Evolutionary conservation across 345 rosid genomes (phyloP).

Genomic region (Syzygium aqueum): DNA sequence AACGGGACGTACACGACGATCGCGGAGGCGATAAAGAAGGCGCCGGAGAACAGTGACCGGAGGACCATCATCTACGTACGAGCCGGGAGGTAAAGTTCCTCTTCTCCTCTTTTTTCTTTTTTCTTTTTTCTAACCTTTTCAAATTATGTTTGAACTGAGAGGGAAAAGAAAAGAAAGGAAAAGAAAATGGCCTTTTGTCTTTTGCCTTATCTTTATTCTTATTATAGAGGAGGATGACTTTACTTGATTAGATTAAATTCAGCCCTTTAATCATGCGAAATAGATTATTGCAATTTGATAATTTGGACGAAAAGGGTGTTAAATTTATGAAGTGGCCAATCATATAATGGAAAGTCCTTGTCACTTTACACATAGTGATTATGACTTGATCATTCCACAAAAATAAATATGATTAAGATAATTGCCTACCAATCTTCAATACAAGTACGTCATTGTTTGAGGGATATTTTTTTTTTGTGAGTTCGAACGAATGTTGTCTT

Average conservation of each 20-base stretch:
- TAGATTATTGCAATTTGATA: neutral
- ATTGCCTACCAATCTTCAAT: neutral
- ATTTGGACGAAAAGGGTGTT: neutral
- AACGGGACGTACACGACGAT: conserved; percentile 77
- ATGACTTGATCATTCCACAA: neutral
- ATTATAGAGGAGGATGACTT: neutral
- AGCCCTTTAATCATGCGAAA: neutral
- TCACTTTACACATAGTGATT: neutral
- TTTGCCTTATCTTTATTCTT: neutral
- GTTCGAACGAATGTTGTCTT: neutral
- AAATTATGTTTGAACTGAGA: neutral
- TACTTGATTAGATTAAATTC: neutral
- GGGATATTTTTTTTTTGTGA: neutral
- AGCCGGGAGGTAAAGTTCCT: conserved; percentile 78
- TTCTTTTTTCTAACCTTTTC: neutral
- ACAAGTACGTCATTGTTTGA: neutral
- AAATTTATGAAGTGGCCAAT: neutral
- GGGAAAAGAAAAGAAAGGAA: neutral
- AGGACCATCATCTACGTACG: conserved; percentile 71
- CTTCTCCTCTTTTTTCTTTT: no score
- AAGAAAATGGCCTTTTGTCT: neutral
- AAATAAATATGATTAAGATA: neutral
- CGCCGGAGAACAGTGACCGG: conserved; percentile 58
- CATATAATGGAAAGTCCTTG: neutral
- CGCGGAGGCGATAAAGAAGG: conserved; percentile 79